Evolutionary conservation across 192 early-diverging fungal genomes (phyloP), one percentile per base, ranked within the genome.

Genomic region (Cetraspora pellucida): DNA sequence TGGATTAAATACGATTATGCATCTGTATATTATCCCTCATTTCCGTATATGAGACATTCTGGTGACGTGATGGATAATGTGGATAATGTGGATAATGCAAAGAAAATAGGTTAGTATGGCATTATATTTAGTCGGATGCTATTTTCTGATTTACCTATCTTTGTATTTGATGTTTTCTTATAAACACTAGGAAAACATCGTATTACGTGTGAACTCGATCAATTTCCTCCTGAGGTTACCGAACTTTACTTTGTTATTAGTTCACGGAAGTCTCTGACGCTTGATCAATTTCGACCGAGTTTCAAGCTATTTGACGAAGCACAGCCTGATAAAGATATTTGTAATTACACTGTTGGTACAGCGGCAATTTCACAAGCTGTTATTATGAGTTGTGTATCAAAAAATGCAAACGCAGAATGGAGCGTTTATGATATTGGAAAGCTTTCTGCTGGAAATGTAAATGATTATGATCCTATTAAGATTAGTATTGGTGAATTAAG

Each of bases 1-100:
- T 76, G 23, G 28, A 46, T 17, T n/a, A 64, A 76, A 60, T 76
- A 76, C 19, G 77, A 78, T 58, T 78, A 78, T 61, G 27, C n/a
- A 44, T 73, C 69, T 44, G 21, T 45, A 17, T 78, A 45, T 74
- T 73, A 73, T 47, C 77, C 77, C 21, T 54, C 30, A 21, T 74
- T 78, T 27, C 70, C 77, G 0, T 25, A 78, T 47, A 60, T 74
- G 58, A 59, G 50, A 63, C 77, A 78, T 63, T 78, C 77, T 45
- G 77, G 77, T 50, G 77, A 78, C 31, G 43, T 71, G 4, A 61
- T n/a, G n/a, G n/a, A n/a, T n/a, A n/a, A n/a, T n/a, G n/a, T n/a
- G n/a, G n/a, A n/a, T n/a, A n/a, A n/a, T n/a, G n/a, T 78, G 69
- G 54, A 78, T 50, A 46, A 43, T 47, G 46, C 60, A 17, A 50